Evolutionary conservation across 2,329 filamentous ascomycete genomes (phyloP), one percentile per base, ranked within the genome.

Genomic region (Daldinia sp.): DNA sequence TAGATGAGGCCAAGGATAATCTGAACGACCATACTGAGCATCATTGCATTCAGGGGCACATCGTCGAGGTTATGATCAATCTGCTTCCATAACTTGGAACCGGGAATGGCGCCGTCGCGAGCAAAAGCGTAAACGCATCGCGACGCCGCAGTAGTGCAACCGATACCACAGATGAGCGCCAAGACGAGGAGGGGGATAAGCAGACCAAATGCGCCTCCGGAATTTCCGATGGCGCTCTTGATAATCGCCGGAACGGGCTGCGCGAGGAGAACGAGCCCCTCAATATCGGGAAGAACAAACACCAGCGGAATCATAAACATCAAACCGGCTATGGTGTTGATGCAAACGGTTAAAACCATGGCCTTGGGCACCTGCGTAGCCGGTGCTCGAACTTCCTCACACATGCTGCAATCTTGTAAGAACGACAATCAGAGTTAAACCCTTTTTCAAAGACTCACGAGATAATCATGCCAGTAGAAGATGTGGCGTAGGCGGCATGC

Each of bases 381-480:
- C 4, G 89, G 89, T 48, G 86, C 78, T 72, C 84, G 81, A 10
- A 91, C 88, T 75, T 92, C 90, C 76, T 92, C 90, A 70, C 88
- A 91, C 89, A 91, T 92, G 65, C 85, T 89, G 62, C 34, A 63
- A 37, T 8, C 1, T 35, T 30, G 41, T 70, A 27, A 70, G 64
- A 29, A 66, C 58, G 53, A 39, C 5, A 52, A 68, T 62, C 47
- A 2, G 35, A 62, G 13, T 8, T 21, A 2, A 39, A n/a, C n/a
- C n/a, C n/a, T n/a, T n/a, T 13, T n/a, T 19, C 7, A 10, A 25
- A 63, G 49, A 81, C 86, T 82, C 78, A 89, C 87, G 87, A 90
- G 74, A 92, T 89, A 61, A 93, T 89, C 90, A 93, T 93, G 77
- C 90, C 90, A 0, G 89, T 92, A 13, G 89, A 90, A 3, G 89